phyloP scores from a whole-genome alignment of 768 basidiomycete genomes.

The Hericium alpestre region DNA sequence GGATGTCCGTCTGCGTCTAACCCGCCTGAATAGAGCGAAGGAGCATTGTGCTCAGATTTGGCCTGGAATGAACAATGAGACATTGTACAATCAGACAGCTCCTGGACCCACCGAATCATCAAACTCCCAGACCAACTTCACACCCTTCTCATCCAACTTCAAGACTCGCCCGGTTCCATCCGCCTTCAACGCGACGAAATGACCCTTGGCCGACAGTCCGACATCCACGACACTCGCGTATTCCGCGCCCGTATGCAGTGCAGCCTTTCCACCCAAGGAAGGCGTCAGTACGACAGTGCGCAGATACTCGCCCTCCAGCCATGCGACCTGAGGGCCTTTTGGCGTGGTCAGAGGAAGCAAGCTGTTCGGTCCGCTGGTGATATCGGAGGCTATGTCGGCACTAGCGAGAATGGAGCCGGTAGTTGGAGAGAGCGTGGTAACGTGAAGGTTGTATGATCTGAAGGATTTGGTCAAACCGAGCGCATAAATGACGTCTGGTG shows the following conservation, averaged over 20 bases:
- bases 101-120: slow-evolving; percentile 35
- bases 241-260: slow-evolving; percentile 12
- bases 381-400: slow-evolving; percentile 43
- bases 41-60: slow-evolving; percentile 29
- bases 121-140: slow-evolving; percentile 44
- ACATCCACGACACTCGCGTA: slow-evolving; percentile 53
- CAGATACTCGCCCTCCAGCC: slow-evolving; percentile 44
- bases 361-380: slow-evolving; percentile 25
- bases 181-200: slow-evolving; percentile 46
- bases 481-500: slow-evolving; percentile 44
- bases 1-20: slow-evolving; percentile 37
- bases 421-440: slow-evolving; percentile 45
- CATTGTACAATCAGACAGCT: background rate
- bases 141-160: slow-evolving; percentile 31
- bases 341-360: slow-evolving; percentile 24
- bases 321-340: slow-evolving; percentile 26
- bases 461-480: slow-evolving; percentile 35
- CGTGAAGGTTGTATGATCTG: slow-evolving; percentile 52
- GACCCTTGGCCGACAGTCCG: slow-evolving; percentile 36
- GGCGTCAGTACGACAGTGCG: slow-evolving; percentile 42
- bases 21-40: slow-evolving; percentile 50
- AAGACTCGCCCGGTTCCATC: slow-evolving; percentile 52
- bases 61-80: slow-evolving; percentile 21
- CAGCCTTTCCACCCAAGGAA: slow-evolving; percentile 37
- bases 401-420: slow-evolving; percentile 43